phyloP scores from a whole-genome alignment of 106 monocot genomes.

The Allium cepa region DNA sequence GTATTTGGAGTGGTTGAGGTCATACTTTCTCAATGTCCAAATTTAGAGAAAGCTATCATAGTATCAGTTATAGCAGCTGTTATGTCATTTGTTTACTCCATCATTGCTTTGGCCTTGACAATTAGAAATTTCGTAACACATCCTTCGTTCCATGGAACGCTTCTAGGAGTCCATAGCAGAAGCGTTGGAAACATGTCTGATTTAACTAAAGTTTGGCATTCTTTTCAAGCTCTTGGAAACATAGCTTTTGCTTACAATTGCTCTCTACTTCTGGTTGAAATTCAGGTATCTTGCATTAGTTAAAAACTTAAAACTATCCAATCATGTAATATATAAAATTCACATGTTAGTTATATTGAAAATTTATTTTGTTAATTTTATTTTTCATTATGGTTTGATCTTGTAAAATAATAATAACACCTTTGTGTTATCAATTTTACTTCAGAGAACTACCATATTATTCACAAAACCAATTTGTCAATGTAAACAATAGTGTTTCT shows the following conservation, averaged over 20 bases:
- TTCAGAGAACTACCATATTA: no score
- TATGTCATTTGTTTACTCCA: slow-evolving; percentile 57
- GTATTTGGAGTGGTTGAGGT: slow-evolving; percentile 37
- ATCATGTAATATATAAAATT: no score
- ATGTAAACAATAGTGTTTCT: no score
- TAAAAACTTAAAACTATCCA: no score
- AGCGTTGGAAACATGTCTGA: slow-evolving; percentile 5
- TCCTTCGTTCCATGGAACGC: slow-evolving; percentile 8
- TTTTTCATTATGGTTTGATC: no score
- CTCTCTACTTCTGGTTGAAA: slow-evolving; percentile 50
- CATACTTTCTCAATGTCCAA: slow-evolving; percentile 51
- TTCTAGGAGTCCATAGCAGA: slow-evolving; percentile 17
- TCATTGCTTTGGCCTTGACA: slow-evolving; percentile 25
- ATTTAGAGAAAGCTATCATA: slow-evolving; percentile 35
- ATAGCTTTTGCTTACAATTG: slow-evolving; percentile 66
- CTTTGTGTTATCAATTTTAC: no score
- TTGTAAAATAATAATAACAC: no score
- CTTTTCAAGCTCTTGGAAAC: slow-evolving; percentile 65
- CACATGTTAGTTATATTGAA: no score
- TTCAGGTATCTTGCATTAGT: slow-evolving; percentile 33
- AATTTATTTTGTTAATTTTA: no score
- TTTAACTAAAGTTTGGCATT: slow-evolving; percentile 39
- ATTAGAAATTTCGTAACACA: slow-evolving; percentile 14
- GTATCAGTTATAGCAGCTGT: slow-evolving; percentile 41
- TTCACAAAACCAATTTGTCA: no score